Evolutionary conservation across 2,329 filamentous ascomycete species (phyloP).

Genomic region (Ophiostoma ips): DNA sequence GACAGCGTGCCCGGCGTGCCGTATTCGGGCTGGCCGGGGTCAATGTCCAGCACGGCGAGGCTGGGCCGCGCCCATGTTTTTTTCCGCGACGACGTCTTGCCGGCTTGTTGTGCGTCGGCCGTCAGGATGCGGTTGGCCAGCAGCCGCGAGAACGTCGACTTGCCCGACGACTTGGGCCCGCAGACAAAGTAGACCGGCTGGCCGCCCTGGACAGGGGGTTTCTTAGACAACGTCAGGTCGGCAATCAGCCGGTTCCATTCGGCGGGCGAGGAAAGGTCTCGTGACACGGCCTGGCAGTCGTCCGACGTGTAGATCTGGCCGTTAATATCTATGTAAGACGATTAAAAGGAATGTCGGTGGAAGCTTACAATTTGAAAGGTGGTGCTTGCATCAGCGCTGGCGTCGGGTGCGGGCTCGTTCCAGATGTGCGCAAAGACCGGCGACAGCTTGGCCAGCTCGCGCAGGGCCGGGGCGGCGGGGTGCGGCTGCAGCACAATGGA

Average conservation of each 20-base stretch:
- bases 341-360: no score
- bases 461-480: constrained; percentile 33
- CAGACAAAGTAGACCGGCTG: constrained; percentile 40
- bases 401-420: constrained; percentile 29
- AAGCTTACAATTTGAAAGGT: constrained; percentile 8
- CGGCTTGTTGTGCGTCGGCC: constrained; percentile 17
- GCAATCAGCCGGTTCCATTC: constrained; percentile 49
- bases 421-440: constrained; percentile 55
- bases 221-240: constrained; percentile 24
- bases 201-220: constrained; percentile 15
- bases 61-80: constrained; percentile 16
- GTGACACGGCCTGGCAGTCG: constrained; percentile 25
- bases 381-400: no score
- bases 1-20: constrained; percentile 56
- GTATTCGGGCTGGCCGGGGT: constrained; percentile 67
- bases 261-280: constrained; percentile 41
- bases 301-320: constrained; percentile 39
- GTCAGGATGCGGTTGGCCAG: constrained; percentile 55
- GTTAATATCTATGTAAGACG: background rate
- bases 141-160: constrained; percentile 58
- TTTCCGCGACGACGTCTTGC: constrained; percentile 7
- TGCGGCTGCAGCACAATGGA: constrained; percentile 43
- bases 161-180: constrained; percentile 59
- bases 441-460: constrained; percentile 43
- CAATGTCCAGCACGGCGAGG: constrained; percentile 56